These are phyloP conservation scores for Tephrocybe rancida DNA, from an alignment of 768 basidiomycete species.

Conservation along the genomic window DNA sequence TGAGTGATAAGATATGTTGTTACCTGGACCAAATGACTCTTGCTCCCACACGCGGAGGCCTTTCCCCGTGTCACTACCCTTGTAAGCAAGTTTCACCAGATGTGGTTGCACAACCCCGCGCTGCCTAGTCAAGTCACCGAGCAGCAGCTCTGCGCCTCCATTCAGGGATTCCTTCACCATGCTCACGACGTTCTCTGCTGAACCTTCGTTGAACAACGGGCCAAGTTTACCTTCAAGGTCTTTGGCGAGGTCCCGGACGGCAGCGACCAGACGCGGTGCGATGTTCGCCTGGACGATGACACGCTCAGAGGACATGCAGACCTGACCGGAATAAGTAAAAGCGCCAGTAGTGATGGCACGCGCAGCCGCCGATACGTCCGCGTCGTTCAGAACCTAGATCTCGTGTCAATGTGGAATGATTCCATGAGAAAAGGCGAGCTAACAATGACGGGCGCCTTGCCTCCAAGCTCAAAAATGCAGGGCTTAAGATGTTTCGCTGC, in stretches of 20 bases:
- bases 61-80: constrained; percentile 46
- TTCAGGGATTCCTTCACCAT: constrained; percentile 46
- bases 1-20: not conserved
- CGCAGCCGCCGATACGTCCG: constrained; percentile 54
- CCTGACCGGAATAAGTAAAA: constrained; percentile 51
- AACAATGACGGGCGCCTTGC: constrained; percentile 55
- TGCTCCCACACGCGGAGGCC: constrained; percentile 49
- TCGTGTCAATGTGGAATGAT: not conserved
- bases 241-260: constrained; percentile 32
- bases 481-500: constrained; percentile 60
- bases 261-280: constrained; percentile 34
- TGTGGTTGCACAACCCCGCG: constrained; percentile 54
- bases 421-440: constrained; percentile 14
- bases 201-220: constrained; percentile 42
- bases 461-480: constrained; percentile 57
- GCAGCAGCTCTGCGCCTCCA: constrained; percentile 45
- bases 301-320: constrained; percentile 63
- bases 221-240: constrained; percentile 36
- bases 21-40: constrained; percentile 67
- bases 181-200: constrained; percentile 45
- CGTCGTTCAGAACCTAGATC: constrained; percentile 50
- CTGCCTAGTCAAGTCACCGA: constrained; percentile 42
- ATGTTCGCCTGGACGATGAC: constrained; percentile 51
- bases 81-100: constrained; percentile 31
- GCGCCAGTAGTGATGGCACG: constrained; percentile 47